phyloP scores from a whole-genome alignment of 345 rosid genomes.

The Capsella bursapastoris region DNA sequence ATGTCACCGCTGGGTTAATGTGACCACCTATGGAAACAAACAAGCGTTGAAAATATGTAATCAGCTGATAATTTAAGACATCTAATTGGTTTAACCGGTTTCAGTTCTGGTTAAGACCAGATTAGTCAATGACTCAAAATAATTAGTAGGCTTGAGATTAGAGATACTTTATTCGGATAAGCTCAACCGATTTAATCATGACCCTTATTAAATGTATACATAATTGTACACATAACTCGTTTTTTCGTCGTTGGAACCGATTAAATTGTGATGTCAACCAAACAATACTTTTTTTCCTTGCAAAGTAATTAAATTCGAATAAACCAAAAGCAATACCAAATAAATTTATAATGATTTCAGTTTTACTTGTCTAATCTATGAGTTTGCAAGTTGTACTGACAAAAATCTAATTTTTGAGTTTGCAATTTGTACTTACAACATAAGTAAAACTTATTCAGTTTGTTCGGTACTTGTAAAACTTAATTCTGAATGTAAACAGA shows the following conservation, averaged over 20 bases:
- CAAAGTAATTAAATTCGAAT: neutral
- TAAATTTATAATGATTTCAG: slow-evolving; percentile 1
- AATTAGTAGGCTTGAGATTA: neutral
- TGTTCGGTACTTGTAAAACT: neutral
- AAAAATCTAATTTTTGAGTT: neutral
- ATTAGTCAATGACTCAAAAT: neutral
- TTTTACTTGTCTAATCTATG: neutral
- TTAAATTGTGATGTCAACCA: neutral
- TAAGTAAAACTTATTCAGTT: neutral
- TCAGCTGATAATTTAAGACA: neutral
- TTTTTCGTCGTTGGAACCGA: neutral
- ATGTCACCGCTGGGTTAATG: slow-evolving; percentile 74
- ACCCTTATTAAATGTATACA: neutral
- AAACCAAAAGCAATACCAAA: neutral
- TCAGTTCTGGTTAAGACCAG: neutral
- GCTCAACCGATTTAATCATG: neutral
- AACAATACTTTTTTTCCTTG: neutral
- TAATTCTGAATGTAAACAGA: slow-evolving; percentile 10
- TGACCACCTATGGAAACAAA: slow-evolving; percentile 57
- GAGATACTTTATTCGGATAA: neutral
- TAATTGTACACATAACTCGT: neutral
- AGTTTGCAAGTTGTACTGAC: neutral
- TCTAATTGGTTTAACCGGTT: neutral
- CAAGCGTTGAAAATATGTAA: neutral
- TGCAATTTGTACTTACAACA: neutral